A percentile compares a stretch with the other conserved stretches of the same genome.
These are phyloP conservation scores for Lachancea sp. DNA, from an alignment of 805 yeast genomes.

Conservation along the genomic window DNA sequence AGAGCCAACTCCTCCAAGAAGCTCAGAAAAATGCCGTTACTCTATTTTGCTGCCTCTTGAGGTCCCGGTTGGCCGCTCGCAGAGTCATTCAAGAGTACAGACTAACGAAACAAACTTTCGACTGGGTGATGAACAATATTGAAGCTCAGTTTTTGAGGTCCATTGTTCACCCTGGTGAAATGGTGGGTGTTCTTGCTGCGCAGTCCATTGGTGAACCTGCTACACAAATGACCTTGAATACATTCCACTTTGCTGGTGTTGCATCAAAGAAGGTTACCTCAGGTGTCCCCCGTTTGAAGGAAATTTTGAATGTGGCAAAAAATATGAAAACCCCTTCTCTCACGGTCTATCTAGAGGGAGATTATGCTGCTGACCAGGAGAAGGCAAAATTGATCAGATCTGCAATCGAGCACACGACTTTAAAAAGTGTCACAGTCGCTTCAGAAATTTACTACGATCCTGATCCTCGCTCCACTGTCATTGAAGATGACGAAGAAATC, in stretches of 20 bases:
- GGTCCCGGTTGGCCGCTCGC: conserved; percentile 87
- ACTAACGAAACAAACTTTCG: conserved; percentile 77
- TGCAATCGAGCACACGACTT: conserved; percentile 92
- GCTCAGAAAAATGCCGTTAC: conserved; percentile 91
- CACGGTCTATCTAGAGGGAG: conserved; percentile 83
- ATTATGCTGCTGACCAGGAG: conserved; percentile 81
- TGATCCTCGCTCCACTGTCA: conserved; percentile 94
- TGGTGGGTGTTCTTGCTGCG: conserved; percentile 97
- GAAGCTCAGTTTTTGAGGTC: conserved; percentile 91
- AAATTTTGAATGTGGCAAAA: conserved; percentile 96
- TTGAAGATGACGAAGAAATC: conserved; percentile 93
- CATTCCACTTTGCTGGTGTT: conserved; percentile 98
- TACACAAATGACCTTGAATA: conserved; percentile 94
- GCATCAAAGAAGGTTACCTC: conserved; percentile 92
- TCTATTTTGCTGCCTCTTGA: conserved; percentile 81
- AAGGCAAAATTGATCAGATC: conserved; percentile 92
- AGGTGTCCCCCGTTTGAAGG: conserved; percentile 97
- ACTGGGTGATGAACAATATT: conserved; percentile 93
- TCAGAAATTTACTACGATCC: conserved; percentile 98
- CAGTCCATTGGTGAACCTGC: conserved; percentile 99
- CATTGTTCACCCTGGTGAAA: conserved; percentile 93
- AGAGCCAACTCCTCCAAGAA: conserved; percentile 61
- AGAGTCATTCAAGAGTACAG: conserved; percentile 89
- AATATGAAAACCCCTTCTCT: conserved; percentile 99
- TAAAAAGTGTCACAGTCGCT: conserved; percentile 92